Base-by-base conservation (phyloP, 192 early-diverging fungal genomes). In the Globomyces pollinis-pini region DNA sequence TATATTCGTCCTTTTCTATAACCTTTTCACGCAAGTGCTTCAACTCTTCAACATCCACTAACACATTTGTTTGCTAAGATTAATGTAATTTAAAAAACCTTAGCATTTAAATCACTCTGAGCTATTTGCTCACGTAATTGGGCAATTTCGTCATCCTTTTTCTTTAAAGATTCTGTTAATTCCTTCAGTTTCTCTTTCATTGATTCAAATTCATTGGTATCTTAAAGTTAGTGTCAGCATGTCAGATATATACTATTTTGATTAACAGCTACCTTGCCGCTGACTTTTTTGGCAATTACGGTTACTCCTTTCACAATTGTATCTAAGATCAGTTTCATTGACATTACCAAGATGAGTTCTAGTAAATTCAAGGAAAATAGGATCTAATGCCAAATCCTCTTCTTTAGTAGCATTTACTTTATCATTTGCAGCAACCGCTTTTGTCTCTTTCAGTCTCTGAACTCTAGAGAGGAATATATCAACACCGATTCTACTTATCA, bases 391-490 rank as follows among this genome's bases (percentile, higher is more conserved):
- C 18, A 44, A 35, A 16, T 35, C 54, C 13, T 61, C 52, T 24
- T 15, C 62, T 24, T 30, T 62, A 12, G 70, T 63, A 71, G 0
- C 79, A 74, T 3, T 84, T 84, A 18, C 85, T 84, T 34, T 88
- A 36, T 15, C 62, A 29, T 30, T 62, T n/a, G 70, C 63, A 71
- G 0, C 79, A 74, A 2, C 84, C 84, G 20, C 85, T 84, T 34
- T 88, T 89, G 88, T 80, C 47, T 96, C 93, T 30, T 89, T 81
- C 39, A 99, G 71, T 7, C 93, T 83, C 51, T 88, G 84, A 4
- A 96, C 78, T 28, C 88, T 84, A 29, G 86, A 88, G 41, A 80
- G 72, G 60, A 91, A 94, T 32, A 91, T 85, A 59, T 96, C 96
- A 5, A 74, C 65, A 5, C 93, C 91, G 16, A 96, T 88, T 8